Conservation (phyloP, 2,329 filamentous ascomycete species). For the Neoarthrinium moseri region DNA sequence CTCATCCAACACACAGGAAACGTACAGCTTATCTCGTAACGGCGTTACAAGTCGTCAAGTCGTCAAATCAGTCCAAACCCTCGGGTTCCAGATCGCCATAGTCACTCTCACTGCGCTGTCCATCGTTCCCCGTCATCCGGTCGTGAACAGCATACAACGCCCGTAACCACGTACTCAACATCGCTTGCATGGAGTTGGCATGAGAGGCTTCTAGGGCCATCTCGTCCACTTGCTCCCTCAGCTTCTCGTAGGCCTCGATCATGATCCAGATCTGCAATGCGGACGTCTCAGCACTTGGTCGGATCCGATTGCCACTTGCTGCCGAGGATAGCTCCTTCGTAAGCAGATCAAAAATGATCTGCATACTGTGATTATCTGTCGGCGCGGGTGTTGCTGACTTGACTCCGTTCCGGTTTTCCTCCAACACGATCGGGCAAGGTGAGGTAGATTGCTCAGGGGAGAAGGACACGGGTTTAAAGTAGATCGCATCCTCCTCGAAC, state of each 20-base stretch:
- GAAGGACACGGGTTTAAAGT: conserved; percentile 45
- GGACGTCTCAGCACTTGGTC: conserved; percentile 33
- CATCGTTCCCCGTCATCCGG: conserved; percentile 28
- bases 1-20: no score
- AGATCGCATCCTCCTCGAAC: conserved; percentile 45
- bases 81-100: no score
- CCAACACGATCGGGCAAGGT: conserved; percentile 11
- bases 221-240: conserved; percentile 44
- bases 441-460: conserved; percentile 33
- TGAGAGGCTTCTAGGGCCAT: conserved; percentile 27
- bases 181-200: conserved; percentile 32
- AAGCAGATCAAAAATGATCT: conserved; percentile 51
- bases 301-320: conserved; percentile 21
- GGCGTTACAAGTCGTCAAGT: no score
- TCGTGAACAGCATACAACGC: conserved; percentile 49
- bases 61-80: no score
- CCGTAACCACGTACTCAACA: conserved; percentile 51
- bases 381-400: not conserved
- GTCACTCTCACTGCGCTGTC: conserved; percentile 29
- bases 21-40: no score
- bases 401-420: no score
- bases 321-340: conserved; percentile 47
- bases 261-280: conserved; percentile 54
- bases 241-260: conserved; percentile 57
- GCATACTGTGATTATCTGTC: conserved; percentile 40